Percentiles rank a stretch among this genome's conserved stretches.
These are phyloP conservation scores for Fusarium sp. DNA, from an alignment of 2,329 filamentous ascomycete genomes.

Conservation along the genomic window DNA sequence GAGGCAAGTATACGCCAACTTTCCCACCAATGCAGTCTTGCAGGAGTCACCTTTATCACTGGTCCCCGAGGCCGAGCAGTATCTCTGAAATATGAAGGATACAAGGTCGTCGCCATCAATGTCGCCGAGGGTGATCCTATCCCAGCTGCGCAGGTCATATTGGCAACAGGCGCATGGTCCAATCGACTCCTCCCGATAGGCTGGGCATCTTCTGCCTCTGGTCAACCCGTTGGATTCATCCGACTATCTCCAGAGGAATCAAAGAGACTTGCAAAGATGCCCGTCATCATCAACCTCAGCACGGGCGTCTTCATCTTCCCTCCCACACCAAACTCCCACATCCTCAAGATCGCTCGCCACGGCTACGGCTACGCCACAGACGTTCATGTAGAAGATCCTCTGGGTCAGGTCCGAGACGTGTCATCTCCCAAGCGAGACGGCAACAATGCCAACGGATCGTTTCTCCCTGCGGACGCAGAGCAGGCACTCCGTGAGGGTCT, in stretches of 20 bases:
- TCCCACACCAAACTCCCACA: constrained; percentile 56
- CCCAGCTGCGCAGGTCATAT: constrained; percentile 67
- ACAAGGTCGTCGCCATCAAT: constrained; percentile 41
- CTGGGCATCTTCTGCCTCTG: constrained; percentile 71
- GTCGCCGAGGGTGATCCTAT: constrained; percentile 53
- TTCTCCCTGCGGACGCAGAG: constrained; percentile 62
- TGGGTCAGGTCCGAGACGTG: constrained; percentile 30
- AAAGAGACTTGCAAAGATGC: constrained; percentile 60
- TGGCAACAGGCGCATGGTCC: constrained; percentile 78
- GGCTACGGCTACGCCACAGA: constrained; percentile 64
- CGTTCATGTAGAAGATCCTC: constrained; percentile 26
- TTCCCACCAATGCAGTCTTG: constrained; percentile 39
- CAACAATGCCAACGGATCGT: constrained; percentile 54
- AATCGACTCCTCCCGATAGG: constrained; percentile 63
- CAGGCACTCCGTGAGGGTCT: constrained; percentile 62
- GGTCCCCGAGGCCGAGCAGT: constrained; percentile 43
- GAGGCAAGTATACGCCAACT: constrained; percentile 42
- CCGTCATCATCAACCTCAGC: constrained; percentile 67
- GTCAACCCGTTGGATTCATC: constrained; percentile 74
- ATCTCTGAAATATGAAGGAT: constrained; percentile 29
- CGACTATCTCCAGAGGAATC: constrained; percentile 69
- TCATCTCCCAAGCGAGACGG: constrained; percentile 48
- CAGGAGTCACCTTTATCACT: constrained; percentile 46
- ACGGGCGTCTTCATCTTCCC: constrained; percentile 67
- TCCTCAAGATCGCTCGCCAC: constrained; percentile 71